Base-by-base conservation (phyloP, 2,329 filamentous ascomycete genomes). In the Chaetomium sp. region DNA sequence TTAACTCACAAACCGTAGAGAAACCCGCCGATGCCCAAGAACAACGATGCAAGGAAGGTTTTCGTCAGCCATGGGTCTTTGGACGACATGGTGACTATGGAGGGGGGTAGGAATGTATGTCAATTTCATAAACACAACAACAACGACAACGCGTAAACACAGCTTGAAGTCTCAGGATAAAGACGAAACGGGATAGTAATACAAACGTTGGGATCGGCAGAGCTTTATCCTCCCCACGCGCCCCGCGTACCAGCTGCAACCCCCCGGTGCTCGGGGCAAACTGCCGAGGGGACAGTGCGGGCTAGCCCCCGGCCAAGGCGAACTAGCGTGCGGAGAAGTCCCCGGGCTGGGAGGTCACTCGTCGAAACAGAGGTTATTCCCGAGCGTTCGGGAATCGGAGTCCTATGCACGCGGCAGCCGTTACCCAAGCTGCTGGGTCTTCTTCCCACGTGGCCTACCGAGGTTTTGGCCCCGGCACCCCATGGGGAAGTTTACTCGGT, bases 21-120 rank as follows among this genome's bases (percentile, higher is more conserved):
- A 60, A 78, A 79, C 0, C 76, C 77, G 38, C 77, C 77, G n/a
- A 78, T 73, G 23, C 77, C 77, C 1, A 79, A 69, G 29, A 79
- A 75, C 19, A 79, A 58, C 1, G 77, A 76, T 1, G 77, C 78
- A 3, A 78, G 59, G 60, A 79, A 78, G 1, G 77, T 73, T 68
- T 78, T 78, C 58, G 74, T 78, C 5, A 79, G 55, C 75, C 75
- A 75, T 47, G 47, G 16, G 9, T 29, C 27, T 19, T 56, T 49
- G 42, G 42, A 12, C 31, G 53, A 10, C 59, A 65, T 62, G 47
- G 5, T 29, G 21, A 31, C 51, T 57, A 3, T 38, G 27, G 27
- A 29, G 27, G 27, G 27, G 10, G 23, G 27, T 29, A 3, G 27
- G 27, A 29, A 29, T 10, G n/a, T 9, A 23, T 12, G 7, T 5